Evolutionary conservation across 176 grass and related monocot species (phyloP).

Genomic region (Chrysopogon serrulatus): DNA sequence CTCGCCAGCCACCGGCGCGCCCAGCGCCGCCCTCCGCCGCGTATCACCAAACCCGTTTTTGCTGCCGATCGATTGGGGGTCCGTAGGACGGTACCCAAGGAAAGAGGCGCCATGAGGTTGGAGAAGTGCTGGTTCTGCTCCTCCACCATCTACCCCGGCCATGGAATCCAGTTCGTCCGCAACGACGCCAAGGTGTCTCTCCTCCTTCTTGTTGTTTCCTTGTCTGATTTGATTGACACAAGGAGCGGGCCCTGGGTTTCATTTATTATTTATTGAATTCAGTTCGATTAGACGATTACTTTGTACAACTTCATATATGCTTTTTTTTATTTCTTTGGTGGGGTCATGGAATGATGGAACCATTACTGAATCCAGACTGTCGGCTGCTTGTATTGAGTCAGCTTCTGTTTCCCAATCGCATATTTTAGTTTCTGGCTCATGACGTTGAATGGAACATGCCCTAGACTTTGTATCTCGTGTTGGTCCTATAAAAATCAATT

Average conservation of each 20-base stretch:
- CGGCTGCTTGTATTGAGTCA: neutral
- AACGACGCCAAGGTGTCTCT: constrained; percentile 98
- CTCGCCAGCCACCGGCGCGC: too few relatives aligned
- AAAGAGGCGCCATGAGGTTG: constrained; percentile 70
- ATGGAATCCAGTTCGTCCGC: constrained; percentile 94
- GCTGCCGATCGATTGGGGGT: neutral
- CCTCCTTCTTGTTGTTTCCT: neutral
- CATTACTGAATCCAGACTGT: neutral
- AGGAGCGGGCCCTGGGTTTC: neutral
- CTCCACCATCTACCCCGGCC: constrained; percentile 83
- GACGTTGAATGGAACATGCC: too few relatives aligned
- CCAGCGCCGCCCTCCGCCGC: too few relatives aligned
- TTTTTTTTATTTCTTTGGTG: neutral
- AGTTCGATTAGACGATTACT: too few relatives aligned
- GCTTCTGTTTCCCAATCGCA: neutral
- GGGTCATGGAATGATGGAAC: neutral
- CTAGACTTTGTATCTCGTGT: neutral
- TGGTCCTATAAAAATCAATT: neutral
- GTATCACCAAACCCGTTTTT: neutral
- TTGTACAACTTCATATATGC: neutral
- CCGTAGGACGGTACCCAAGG: neutral
- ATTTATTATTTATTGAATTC: neutral
- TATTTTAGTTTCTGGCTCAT: neutral
- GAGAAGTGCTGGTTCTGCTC: constrained; percentile 99
- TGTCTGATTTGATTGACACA: neutral